phyloP scores from a whole-genome alignment of 2,329 filamentous ascomycete genomes.

The Cladorrhinum sp. region DNA sequence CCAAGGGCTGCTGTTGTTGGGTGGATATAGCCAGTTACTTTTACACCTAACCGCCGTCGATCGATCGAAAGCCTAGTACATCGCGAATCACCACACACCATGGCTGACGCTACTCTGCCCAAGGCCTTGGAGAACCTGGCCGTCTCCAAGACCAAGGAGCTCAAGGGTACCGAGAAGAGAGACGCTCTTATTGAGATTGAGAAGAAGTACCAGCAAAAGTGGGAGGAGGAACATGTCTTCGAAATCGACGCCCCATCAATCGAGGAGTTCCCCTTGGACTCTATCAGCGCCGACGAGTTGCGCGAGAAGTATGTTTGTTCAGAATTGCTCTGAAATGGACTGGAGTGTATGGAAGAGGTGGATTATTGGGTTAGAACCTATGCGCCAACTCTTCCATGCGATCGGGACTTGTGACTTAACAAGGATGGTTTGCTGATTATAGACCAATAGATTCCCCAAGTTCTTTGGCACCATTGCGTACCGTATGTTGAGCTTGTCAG shows the following conservation, averaged over 20 bases:
- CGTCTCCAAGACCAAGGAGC: slow-evolving; percentile 59
- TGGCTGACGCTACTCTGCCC: slow-evolving; percentile 33
- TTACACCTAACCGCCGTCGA: neutral
- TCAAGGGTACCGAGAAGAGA: slow-evolving; percentile 76
- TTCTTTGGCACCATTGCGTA: slow-evolving; percentile 69
- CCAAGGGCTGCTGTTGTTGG: neutral
- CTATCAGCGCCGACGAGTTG: slow-evolving; percentile 70
- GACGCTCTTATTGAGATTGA: slow-evolving; percentile 78
- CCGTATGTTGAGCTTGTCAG: slow-evolving; percentile 33
- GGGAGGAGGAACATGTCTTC: slow-evolving; percentile 76
- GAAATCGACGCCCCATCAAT: slow-evolving; percentile 79
- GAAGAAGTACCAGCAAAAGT: slow-evolving; percentile 84
- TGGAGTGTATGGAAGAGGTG: neutral
- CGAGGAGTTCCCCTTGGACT: slow-evolving; percentile 71
- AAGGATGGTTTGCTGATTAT: neutral
- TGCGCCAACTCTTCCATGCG: neutral
- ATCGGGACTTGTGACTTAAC: neutral
- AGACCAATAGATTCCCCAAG: slow-evolving; percentile 61
- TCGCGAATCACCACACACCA: slow-evolving; percentile 2
- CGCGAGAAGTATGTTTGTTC: slow-evolving; percentile 54
- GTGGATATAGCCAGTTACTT: neutral
- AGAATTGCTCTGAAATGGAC: neutral
- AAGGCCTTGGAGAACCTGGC: slow-evolving; percentile 51
- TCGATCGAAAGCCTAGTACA: neutral
- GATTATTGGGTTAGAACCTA: neutral